Conservation (phyloP, 2,329 filamentous ascomycete species). For the Penicillium palitans region DNA sequence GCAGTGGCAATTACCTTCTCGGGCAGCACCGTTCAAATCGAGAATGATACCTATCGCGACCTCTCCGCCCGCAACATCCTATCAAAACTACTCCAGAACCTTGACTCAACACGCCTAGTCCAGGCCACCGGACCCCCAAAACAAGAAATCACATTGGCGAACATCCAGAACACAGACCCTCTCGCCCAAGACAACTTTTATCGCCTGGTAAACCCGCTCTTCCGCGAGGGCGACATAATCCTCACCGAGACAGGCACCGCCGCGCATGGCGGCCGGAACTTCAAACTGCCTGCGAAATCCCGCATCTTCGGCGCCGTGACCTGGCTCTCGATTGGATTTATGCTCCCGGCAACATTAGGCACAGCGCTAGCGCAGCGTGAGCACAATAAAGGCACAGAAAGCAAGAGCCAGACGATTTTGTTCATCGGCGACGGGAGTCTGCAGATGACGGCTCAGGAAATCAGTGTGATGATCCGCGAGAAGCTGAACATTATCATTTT, state of each 20-base stretch:
- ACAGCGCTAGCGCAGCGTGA: conserved; percentile 53
- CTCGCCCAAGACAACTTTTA: conserved; percentile 54
- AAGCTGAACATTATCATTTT: conserved; percentile 53
- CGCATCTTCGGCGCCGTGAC: conserved; percentile 54
- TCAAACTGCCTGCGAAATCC: conserved; percentile 52
- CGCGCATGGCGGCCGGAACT: conserved; percentile 54
- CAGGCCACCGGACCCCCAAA: conserved; percentile 42
- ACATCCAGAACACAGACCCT: conserved; percentile 47
- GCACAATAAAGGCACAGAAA: conserved; percentile 20
- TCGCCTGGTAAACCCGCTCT: conserved; percentile 48
- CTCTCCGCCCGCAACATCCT: conserved; percentile 78
- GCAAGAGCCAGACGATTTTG: conserved; percentile 53
- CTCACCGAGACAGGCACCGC: conserved; percentile 61
- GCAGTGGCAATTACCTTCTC: conserved; percentile 81
- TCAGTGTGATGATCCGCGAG: conserved; percentile 62
- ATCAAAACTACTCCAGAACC: conserved; percentile 63
- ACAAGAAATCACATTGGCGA: conserved; percentile 13
- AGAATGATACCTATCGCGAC: conserved; percentile 76
- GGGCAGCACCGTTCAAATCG: conserved; percentile 69
- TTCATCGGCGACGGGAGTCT: conserved; percentile 66
- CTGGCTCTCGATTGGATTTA: conserved; percentile 63
- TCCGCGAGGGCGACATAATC: conserved; percentile 56
- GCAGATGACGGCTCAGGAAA: conserved; percentile 66
- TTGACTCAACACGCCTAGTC: conserved; percentile 58
- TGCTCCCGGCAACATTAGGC: conserved; percentile 58